Evolutionary conservation across 371 early-diverging fungal species (phyloP).

Genomic region (Haplosporangium sp.): DNA sequence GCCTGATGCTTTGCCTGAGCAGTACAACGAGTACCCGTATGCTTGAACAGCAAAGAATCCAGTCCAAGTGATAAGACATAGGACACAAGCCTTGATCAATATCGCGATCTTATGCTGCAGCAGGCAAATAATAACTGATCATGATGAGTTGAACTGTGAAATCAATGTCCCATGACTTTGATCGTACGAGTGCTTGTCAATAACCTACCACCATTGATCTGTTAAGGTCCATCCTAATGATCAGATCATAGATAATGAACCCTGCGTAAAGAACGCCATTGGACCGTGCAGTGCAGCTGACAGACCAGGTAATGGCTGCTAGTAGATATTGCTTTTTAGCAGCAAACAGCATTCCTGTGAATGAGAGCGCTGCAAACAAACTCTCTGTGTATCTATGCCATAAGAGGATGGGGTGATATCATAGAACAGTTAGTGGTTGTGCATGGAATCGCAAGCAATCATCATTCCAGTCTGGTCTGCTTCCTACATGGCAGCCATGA

Average conservation of each 20-base stretch:
- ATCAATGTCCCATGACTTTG: neutral
- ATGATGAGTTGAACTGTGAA: conserved; percentile 1
- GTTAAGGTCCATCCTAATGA: conserved; percentile 42
- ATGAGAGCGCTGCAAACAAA: conserved; percentile 83
- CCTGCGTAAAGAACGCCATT: conserved; percentile 88
- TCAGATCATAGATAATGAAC: conserved; percentile 79
- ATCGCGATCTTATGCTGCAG: conserved; percentile 17
- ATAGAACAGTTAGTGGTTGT: neutral
- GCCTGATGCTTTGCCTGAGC: conserved; percentile 50
- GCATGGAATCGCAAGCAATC: neutral
- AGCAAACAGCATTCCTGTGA: conserved; percentile 78
- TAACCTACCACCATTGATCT: conserved; percentile 16
- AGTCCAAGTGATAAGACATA: conserved; percentile 57
- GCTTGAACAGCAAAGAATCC: conserved; percentile 79
- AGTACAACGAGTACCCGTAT: conserved; percentile 75
- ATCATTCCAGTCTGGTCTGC: neutral
- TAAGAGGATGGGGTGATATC: neutral
- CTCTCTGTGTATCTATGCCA: conserved; percentile 82
- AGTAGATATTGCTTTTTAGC: conserved; percentile 57
- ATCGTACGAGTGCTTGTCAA: neutral
- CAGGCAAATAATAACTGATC: neutral
- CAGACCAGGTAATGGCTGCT: conserved; percentile 73
- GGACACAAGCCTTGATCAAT: conserved; percentile 53
- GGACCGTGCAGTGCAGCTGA: conserved; percentile 76
- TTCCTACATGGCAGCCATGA: conserved; percentile 86